A percentile compares a stretch with the other conserved stretches of the same genome.
Evolutionary conservation across 2,329 filamentous ascomycete genomes (phyloP).

Genomic region (Proliferodiscus dingleyae): DNA sequence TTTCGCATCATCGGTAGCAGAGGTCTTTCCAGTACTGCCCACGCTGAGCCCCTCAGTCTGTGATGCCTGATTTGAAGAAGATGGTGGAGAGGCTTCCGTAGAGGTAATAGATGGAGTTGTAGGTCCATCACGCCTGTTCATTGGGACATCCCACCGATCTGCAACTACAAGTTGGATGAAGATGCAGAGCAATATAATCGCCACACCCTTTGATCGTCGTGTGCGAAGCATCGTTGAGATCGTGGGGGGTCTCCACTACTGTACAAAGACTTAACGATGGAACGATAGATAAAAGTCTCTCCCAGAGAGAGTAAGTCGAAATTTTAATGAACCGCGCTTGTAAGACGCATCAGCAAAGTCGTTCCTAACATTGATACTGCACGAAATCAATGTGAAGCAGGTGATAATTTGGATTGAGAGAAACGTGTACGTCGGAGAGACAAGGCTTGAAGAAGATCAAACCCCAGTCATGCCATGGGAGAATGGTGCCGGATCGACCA

Average conservation of each 20-base stretch:
- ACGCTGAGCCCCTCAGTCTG: slow-evolving; percentile 8
- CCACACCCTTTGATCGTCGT: slow-evolving; percentile 18
- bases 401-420: slow-evolving; percentile 9
- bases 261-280: slow-evolving; percentile 10
- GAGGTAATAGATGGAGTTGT: slow-evolving; percentile 20
- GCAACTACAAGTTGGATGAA: slow-evolving; percentile 21
- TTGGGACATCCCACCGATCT: slow-evolving; percentile 14
- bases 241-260: slow-evolving; percentile 5
- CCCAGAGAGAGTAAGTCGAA: slow-evolving; percentile 15
- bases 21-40: slow-evolving; percentile 8
- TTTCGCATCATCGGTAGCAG: slow-evolving; percentile 4
- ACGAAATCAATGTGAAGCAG: slow-evolving; percentile 13
- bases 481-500: slow-evolving; percentile 6
- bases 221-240: slow-evolving; percentile 15
- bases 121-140: slow-evolving; percentile 24
- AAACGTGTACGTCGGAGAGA: slow-evolving; percentile 10
- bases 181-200: slow-evolving; percentile 22
- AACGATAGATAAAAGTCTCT: slow-evolving; percentile 12
- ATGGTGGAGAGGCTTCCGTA: slow-evolving; percentile 10
- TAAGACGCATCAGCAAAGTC: slow-evolving; percentile 20
- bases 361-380: slow-evolving; percentile 15
- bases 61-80: slow-evolving; percentile 8
- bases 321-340: slow-evolving; percentile 16
- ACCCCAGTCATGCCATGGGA: slow-evolving; percentile 4
- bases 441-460: slow-evolving; percentile 15